Evolutionary conservation across 1,284 basidiomycete species (phyloP), one percentile per base, ranked within the genome.

Genomic region (Athelia sp.): DNA sequence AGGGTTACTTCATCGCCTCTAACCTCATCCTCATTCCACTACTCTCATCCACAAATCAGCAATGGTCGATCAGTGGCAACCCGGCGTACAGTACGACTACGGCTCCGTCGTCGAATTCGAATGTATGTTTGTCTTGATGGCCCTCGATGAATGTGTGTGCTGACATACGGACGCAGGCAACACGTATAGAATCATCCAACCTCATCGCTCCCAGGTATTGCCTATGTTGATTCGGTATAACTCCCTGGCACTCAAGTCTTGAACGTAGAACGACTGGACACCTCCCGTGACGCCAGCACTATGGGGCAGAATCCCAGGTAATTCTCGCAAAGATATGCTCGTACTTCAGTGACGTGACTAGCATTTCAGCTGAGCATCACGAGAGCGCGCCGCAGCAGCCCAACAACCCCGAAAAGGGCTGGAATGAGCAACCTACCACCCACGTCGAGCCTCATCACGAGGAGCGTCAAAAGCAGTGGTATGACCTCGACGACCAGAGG

Each of bases 171-270:
- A 14, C 31, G 15, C 54, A 88, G 84, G 78, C 24, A 62, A 67
- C 54, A 67, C 64, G 46, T 90, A 87, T 71, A 82, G 78, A 64
- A 82, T 82, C 66, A 79, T 87, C 56, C 84, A 87, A 60, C 68
- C 82, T 13, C 87, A 90, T 65, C 67, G 63, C 44, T 86, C 85
- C 22, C 82, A 87, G 73, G 84, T 78, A 50, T 43, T 62, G 54
- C 6, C 2, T 15, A 38, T 19, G 21, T 46, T 43, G 18, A 43
- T 11, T 18, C 23, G 32, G 52, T 15, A n/a, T 19, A 42, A 47
- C 35, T 45, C 54, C 4, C 26, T 29, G 13, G 4, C 26, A 13
- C 26, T 29, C 26, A 29, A 10, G 51, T 31, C 29, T 26, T 49
- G 13, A 23, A 8, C 22, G n/a, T 15, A 87, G 81, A 50, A 69